Conservation (phyloP, 2,329 filamentous ascomycete species). For the Metarhizium sp. region DNA sequence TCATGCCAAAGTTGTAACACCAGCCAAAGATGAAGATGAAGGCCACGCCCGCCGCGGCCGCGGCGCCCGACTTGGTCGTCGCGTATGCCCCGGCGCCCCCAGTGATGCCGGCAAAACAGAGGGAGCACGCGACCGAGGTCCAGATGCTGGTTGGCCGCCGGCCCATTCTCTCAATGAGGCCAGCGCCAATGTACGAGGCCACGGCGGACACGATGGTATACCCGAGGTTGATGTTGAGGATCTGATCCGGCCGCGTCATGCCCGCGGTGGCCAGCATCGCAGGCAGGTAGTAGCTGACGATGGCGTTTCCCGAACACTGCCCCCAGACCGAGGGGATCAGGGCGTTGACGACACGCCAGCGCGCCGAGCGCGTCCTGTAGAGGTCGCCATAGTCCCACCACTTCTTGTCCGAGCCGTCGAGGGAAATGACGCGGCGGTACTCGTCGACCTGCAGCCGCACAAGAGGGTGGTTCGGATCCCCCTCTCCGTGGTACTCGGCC, state of each 20-base stretch:
- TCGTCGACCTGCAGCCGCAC: slow-evolving; percentile 30
- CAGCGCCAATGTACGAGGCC: too few species aligned
- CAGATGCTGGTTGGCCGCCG: too few species aligned
- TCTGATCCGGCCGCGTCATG: slow-evolving; percentile 18
- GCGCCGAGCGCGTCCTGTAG: slow-evolving; percentile 17
- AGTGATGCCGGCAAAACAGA: too few species aligned
- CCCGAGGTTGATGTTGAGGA: slow-evolving; percentile 25
- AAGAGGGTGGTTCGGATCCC: slow-evolving; percentile 8
- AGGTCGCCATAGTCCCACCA: slow-evolving; percentile 32
- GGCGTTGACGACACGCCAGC: slow-evolving; percentile 22
- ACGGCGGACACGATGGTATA: too few species aligned
- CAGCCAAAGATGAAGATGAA: too few species aligned
- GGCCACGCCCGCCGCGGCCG: too few species aligned
- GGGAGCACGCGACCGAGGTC: too few species aligned
- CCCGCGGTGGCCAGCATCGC: slow-evolving; percentile 25
- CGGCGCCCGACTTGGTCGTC: too few species aligned
- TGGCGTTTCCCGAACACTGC: slow-evolving; percentile 23
- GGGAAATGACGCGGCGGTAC: slow-evolving; percentile 18
- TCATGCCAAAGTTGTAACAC: too few species aligned
- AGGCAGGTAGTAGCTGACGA: slow-evolving; percentile 32
- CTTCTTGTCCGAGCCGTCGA: slow-evolving; percentile 27
- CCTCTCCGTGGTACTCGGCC: too few species aligned
- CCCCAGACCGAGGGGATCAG: slow-evolving; percentile 27
- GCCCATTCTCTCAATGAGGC: too few species aligned
- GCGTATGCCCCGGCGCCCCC: too few species aligned